Evolutionary conservation across 2,329 filamentous ascomycete genomes (phyloP), one percentile per base, ranked within the genome.

Genomic region (Scolecobasidium constrictum): DNA sequence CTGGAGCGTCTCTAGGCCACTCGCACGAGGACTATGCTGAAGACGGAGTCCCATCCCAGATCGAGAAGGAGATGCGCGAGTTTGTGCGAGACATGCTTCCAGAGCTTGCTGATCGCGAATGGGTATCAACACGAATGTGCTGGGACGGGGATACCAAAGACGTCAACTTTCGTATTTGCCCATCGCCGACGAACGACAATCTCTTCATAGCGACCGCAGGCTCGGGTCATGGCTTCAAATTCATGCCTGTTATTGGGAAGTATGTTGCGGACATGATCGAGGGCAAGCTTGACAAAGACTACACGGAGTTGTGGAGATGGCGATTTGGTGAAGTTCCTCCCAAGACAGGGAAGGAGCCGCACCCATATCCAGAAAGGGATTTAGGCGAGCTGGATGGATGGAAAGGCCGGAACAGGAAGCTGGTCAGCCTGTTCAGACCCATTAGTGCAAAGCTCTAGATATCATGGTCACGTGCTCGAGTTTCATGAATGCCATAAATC

Each of bases 61-160:
- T 31, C 26, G n/a, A 31, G n/a, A 31, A n/a, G 26, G 9, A 31
- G 26, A n/a, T 31, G 71, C 22, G 66, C 64, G 11, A 54, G 59
- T 35, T 80, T 73, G 75, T 68, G n/a, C 72, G 47, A 69, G 78
- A 57, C 70, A 71, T 43, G 74, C 78, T 52, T 71, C 79, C 52
- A 69, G 78, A 4, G 75, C 82, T 46, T 82, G 78, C 68, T 83
- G 78, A 77, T 81, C 57, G 23, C 16, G 7, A 17, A 9, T 39
- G n/a, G n/a, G n/a, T n/a, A n/a, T 9, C 12, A 7, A 20, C 12
- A 17, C 7, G 7, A 12, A 4, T 33, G 5, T 31, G 4, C 42
- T 81, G 78, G 78, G 78, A 82, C 48, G 78, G 77, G 7, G 73
- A 80, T 50, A 78, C 76, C 0, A 68, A 74, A 2, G 75, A 65